A percentile compares a stretch with the other conserved stretches of the same genome.
Conservation (phyloP, 192 early-diverging fungal species). For the Backusella psychrophila region DNA sequence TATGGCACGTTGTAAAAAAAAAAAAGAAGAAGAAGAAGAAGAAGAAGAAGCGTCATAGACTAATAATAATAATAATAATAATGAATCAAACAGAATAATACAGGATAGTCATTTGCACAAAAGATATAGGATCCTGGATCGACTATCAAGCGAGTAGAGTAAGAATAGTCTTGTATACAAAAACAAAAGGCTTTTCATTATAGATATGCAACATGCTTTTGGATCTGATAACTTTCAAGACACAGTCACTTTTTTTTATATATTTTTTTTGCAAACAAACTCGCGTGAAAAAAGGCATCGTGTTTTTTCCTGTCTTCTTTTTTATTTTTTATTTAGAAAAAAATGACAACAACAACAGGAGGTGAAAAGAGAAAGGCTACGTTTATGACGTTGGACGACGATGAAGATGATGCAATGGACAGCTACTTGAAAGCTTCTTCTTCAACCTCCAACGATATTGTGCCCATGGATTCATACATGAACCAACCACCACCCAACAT, state of each 20-base stretch:
- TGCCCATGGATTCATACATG: background rate
- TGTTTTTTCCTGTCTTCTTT: background rate
- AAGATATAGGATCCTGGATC: too few species aligned
- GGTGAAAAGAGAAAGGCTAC: background rate
- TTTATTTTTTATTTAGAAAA: background rate
- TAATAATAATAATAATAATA: too few species aligned
- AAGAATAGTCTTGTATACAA: too few species aligned
- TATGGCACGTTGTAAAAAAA: too few species aligned
- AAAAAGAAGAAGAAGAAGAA: too few species aligned
- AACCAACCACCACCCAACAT: background rate
- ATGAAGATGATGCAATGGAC: background rate
- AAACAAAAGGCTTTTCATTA: too few species aligned
- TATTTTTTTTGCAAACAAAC: background rate
- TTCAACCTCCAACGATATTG: background rate
- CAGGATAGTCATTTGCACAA: too few species aligned
- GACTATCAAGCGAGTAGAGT: too few species aligned
- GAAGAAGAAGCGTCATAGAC: too few species aligned
- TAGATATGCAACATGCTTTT: too few species aligned
- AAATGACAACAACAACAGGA: background rate
- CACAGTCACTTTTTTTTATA: background rate
- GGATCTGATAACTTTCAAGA: background rate
- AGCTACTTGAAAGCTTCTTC: background rate
- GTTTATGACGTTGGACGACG: constrained; percentile 4
- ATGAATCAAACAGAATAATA: too few species aligned
- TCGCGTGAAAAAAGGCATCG: background rate